These are phyloP conservation scores for Leptographium flavum DNA, from an alignment of 2,329 filamentous ascomycete species.

Conservation along the genomic window DNA sequence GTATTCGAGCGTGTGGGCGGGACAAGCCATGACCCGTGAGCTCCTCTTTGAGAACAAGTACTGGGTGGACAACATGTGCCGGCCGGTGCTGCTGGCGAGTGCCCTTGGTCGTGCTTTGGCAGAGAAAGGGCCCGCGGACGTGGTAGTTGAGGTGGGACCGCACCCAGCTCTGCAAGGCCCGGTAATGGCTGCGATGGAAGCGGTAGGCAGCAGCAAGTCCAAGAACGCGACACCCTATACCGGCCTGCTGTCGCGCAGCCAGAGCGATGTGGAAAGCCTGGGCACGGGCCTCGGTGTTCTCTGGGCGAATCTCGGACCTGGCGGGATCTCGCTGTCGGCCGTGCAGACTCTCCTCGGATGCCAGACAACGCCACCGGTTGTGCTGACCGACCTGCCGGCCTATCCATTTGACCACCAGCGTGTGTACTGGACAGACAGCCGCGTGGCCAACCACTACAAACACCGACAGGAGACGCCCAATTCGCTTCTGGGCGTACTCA, in stretches of 20 bases:
- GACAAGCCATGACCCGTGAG: too few relatives aligned
- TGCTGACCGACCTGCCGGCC: conserved; percentile 7
- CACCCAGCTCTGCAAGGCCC: conserved; percentile 14
- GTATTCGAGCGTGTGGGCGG: background rate
- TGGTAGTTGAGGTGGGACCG: conserved; percentile 15
- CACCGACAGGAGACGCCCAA: background rate
- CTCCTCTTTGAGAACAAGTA: background rate
- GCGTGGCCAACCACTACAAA: background rate
- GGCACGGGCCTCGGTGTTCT: background rate
- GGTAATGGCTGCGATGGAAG: background rate
- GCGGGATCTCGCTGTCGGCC: background rate
- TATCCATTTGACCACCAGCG: conserved; percentile 11
- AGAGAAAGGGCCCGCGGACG: conserved; percentile 1
- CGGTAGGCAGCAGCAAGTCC: too few relatives aligned
- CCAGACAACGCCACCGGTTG: background rate
- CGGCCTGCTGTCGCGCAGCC: background rate
- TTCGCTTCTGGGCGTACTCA: conserved; percentile 10
- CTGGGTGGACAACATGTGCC: background rate
- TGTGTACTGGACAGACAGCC: conserved; percentile 10
- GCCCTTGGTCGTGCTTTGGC: conserved; percentile 6
- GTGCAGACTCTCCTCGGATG: background rate
- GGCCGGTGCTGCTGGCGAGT: background rate
- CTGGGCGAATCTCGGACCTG: background rate
- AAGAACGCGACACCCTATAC: background rate
- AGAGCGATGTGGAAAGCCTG: background rate